Evolutionary conservation across 1,284 basidiomycete species (phyloP).

Genomic region (Pascua guehoae): DNA sequence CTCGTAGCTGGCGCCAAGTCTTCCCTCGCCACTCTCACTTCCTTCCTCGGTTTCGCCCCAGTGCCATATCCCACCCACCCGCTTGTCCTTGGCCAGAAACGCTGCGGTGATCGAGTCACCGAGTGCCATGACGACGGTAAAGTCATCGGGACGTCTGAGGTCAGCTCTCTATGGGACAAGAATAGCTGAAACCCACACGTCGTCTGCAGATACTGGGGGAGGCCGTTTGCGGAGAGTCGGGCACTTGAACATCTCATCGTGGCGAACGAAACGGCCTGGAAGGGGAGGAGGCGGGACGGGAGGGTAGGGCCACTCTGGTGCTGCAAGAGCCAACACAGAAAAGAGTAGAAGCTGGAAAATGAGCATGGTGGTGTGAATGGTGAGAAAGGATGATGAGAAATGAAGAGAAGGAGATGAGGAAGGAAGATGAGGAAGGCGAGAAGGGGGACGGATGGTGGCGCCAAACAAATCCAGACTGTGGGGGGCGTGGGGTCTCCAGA

Average conservation of each 20-base stretch:
- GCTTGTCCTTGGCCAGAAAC: constrained; percentile 31
- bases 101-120: constrained; percentile 51
- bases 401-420: no score
- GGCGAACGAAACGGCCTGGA: no score
- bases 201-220: constrained; percentile 18
- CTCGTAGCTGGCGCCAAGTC: background rate
- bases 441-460: no score
- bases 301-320: no score
- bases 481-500: no score
- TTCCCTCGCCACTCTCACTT: background rate
- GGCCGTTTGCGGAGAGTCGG: constrained; percentile 13
- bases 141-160: constrained; percentile 45
- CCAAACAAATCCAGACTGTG: no score
- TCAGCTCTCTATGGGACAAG: background rate
- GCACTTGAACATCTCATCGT: constrained; percentile 17
- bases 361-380: no score
- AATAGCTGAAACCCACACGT: constrained; percentile 19
- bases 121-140: constrained; percentile 45
- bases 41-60: background rate
- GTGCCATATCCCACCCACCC: constrained; percentile 1
- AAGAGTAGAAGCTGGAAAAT: no score
- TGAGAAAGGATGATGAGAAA: no score
- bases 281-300: no score
- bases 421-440: no score
- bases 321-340: no score